phyloP scores from a whole-genome alignment of 73 alveolate genomes.

The Paramecium tetraurelia region DNA sequence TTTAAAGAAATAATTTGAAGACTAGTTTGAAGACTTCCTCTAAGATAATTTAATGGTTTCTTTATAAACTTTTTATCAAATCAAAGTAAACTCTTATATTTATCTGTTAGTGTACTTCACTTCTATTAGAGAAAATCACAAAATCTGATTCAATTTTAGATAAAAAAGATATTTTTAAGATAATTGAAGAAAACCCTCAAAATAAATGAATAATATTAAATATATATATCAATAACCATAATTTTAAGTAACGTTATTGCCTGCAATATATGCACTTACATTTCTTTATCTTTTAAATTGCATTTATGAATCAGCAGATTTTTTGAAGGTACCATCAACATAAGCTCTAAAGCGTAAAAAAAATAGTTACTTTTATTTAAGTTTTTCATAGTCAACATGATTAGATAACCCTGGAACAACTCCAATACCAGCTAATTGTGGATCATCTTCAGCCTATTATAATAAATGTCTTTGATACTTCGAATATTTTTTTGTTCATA shows the following conservation, averaged over 20 bases:
- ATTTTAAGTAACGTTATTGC: neutral
- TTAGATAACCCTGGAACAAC: slow-evolving; percentile 42
- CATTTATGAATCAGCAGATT: neutral
- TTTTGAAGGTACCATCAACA: neutral
- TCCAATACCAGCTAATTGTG: neutral
- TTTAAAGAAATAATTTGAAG: neutral
- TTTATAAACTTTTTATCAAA: neutral
- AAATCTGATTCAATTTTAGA: neutral
- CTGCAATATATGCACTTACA: slow-evolving; percentile 29
- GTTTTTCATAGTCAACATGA: slow-evolving; percentile 8
- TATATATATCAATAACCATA: neutral
- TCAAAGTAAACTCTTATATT: neutral
- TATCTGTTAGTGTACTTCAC: neutral
- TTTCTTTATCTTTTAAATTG: neutral
- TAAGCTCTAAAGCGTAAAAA: neutral
- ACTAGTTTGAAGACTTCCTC: neutral
- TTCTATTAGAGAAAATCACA: neutral
- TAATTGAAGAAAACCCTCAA: neutral
- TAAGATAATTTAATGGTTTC: neutral
- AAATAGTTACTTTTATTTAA: neutral
- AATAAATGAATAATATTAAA: neutral
- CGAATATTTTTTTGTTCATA: neutral
- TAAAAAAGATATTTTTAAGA: neutral
- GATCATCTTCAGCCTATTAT: neutral
- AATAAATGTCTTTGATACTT: neutral